Conservation (phyloP, 2,329 filamentous ascomycete genomes). For the Sodiomyces alkalinus region DNA sequence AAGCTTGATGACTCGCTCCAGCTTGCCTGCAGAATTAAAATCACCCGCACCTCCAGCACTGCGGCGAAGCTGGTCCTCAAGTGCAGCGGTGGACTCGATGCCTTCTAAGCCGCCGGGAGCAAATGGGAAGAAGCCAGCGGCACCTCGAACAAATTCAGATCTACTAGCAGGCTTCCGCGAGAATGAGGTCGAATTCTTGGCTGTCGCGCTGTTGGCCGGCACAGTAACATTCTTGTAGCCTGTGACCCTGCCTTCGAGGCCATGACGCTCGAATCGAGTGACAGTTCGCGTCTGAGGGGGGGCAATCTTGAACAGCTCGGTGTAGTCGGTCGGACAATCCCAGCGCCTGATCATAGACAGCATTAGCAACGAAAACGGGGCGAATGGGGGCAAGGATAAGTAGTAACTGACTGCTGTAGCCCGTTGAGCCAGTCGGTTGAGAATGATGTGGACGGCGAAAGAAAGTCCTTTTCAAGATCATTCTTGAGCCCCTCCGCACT, state of each 20-base stretch:
- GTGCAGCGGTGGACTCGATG: conserved; percentile 69
- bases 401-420: conserved; percentile 60
- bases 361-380: neutral
- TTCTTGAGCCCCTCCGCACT: conserved; percentile 49
- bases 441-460: conserved; percentile 68
- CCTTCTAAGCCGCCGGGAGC: conserved; percentile 79
- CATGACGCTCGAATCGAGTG: conserved; percentile 80
- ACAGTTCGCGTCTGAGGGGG: conserved; percentile 91
- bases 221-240: conserved; percentile 92
- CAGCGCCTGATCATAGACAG: conserved; percentile 33
- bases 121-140: conserved; percentile 88
- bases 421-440: conserved; percentile 75
- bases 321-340: conserved; percentile 67
- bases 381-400: neutral
- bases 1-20: conserved; percentile 81
- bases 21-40: conserved; percentile 32
- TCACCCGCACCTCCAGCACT: conserved; percentile 30
- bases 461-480: conserved; percentile 59
- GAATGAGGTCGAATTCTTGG: conserved; percentile 88
- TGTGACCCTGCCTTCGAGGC: conserved; percentile 80
- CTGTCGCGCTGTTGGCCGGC: conserved; percentile 74
- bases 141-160: conserved; percentile 84
- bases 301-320: conserved; percentile 73
- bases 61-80: conserved; percentile 57
- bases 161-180: conserved; percentile 71